Base-by-base conservation (phyloP, 169 alveolate species). In the Babesia bigemina region DNA sequence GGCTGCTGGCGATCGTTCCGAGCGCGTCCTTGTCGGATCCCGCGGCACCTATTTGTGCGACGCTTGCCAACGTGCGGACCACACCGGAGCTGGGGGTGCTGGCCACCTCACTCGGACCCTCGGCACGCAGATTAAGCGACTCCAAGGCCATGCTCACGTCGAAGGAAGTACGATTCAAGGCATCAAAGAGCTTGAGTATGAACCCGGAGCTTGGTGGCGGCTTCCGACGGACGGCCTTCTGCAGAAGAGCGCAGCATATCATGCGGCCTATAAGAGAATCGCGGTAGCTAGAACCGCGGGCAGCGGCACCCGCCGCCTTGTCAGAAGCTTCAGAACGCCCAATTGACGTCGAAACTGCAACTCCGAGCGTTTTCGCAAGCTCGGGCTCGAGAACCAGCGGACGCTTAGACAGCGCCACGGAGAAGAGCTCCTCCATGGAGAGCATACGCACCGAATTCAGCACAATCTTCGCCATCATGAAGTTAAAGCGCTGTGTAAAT, bases 371-470 rank as follows among this genome's bases (percentile, higher is more conserved):
- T 21, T 66, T 73, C n/a, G 81, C 81, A 39, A 83, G 55, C 45
- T 73, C 90, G 24, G 85, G 70, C 55, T 83, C 86, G 16, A 83
- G 58, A 7, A 70, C 70, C 17, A 83, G 61, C 9, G 48, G 33
- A 57, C 77, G 75, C 47, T 74, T 83, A 21, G 86, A 47, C 55
- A 83, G 45, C 3, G 85, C 90, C 53, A 83, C 75, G 49, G 74
- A 57, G 45, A 74, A 83, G 28, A 83, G 55, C 63, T 83, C 90
- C 55, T 83, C 90, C 71, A 74, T 73, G 45, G 88, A 81, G n/a
- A 81, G 62, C 33, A 81, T 47, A 10, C 76, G 75, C 39, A 58
- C 75, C 62, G 76, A 53, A 63, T 81, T 76, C 45, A 81, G 63
- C 60, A 60, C 66, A 39, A 81, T 60, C 61, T 52, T 61, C 12